Base-by-base conservation (phyloP, 805 yeast species). In the Ogataea salicorniae region DNA sequence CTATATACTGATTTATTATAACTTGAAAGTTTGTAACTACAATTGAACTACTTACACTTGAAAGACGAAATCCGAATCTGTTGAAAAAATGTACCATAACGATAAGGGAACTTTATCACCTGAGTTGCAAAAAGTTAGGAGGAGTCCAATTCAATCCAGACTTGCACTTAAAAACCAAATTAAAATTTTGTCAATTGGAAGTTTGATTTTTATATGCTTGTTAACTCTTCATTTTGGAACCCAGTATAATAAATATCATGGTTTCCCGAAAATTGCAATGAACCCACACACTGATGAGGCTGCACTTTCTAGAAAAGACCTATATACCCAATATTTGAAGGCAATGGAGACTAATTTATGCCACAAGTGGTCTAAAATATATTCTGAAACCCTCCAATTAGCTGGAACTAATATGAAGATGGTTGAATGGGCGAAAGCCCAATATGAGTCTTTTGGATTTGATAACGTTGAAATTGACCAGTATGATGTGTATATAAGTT, bases 371-470 rank as follows among this genome's bases (percentile, higher is more conserved):
- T 70, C 78, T 6, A 52, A 73, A 42, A 67, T 63, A 35, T 81
- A 80, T 56, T 76, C 87, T 1, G 51, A 69, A 5, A 73, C 71
- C 35, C 74, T 82, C 2, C 87, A 83, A 58, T 63, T 82, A 49
- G 84, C 87, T 4, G 84, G 84, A 3, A 71, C 76, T 13, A 74
- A 73, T 51, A 55, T 63, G 34, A 73, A 62, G 34, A 61, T 77
- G 46, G 82, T 74, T 20, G 69, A 82, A 46, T 86, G 81, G 77
- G 83, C 91, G 2, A 68, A 70, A 26, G 69, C 66, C 15, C 77
- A 79, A 63, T 80, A 81, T 55, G 72, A 69, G 43, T 83, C 80
- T 53, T 84, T 70, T 56, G 92, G 92, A 1, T 64, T 83, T 48
- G 43, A 48, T 1, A 64, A 70, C 34, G 62, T 81, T 6, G 66